Percentiles rank a stretch among this genome's conserved stretches.
phyloP scores from a whole-genome alignment of 108 stramenopile species.

The Conticribra guillardii region DNA sequence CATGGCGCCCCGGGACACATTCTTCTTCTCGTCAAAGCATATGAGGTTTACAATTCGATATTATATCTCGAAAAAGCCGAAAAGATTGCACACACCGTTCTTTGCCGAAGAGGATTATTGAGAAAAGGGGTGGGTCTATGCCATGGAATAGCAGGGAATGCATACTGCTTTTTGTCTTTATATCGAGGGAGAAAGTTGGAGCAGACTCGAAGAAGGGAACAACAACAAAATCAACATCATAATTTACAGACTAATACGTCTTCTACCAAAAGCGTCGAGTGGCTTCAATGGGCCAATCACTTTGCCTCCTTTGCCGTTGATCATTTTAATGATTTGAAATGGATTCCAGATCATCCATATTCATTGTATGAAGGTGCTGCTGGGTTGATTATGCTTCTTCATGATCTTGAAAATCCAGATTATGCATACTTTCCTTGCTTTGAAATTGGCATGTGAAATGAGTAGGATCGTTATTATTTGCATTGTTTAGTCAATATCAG shows the following conservation, averaged over 20 bases:
- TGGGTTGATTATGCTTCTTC: constrained; percentile 42
- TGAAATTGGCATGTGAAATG: constrained; percentile 3
- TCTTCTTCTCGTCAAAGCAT: constrained; percentile 57
- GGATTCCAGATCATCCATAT: constrained; percentile 56
- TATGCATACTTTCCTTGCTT: constrained; percentile 29
- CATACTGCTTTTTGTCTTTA: constrained; percentile 65
- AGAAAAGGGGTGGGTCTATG: constrained; percentile 75
- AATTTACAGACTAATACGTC: too few species aligned
- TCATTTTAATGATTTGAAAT: constrained; percentile 18
- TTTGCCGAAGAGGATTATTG: constrained; percentile 63
- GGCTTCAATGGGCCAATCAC: constrained; percentile 37
- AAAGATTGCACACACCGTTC: constrained; percentile 48
- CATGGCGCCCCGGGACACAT: constrained; percentile 76
- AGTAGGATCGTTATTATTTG: neutral
- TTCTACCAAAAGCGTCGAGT: constrained; percentile 17
- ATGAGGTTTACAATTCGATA: constrained; percentile 55
- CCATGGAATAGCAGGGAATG: constrained; percentile 78
- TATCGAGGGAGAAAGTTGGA: constrained; percentile 17
- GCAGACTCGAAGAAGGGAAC: neutral
- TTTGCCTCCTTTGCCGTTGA: constrained; percentile 45
- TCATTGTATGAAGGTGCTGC: constrained; percentile 59
- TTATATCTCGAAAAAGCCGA: constrained; percentile 55
- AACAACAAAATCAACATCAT: neutral
- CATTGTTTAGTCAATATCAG: constrained; percentile 37
- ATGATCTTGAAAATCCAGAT: constrained; percentile 19